These are phyloP conservation scores for Coemansia sp. DNA, from an alignment of 192 early-diverging fungal species.

Conservation along the genomic window DNA sequence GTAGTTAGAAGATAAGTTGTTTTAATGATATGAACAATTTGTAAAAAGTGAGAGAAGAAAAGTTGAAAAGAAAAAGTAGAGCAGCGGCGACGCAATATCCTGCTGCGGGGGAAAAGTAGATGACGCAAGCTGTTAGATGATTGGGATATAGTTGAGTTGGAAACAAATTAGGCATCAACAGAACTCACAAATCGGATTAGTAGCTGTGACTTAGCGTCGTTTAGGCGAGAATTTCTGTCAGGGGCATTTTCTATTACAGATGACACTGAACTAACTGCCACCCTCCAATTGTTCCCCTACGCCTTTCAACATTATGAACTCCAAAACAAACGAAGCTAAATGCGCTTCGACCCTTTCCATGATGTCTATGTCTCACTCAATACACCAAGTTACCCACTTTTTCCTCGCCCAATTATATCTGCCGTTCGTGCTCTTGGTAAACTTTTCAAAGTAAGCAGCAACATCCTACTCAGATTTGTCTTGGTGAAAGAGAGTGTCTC, in stretches of 20 bases:
- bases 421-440: neutral
- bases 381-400: neutral
- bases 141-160: too few species aligned
- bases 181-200: too few species aligned
- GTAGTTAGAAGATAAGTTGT: too few species aligned
- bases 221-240: too few species aligned
- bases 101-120: too few species aligned
- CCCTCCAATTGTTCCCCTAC: neutral
- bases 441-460: neutral
- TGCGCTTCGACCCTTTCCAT: neutral
- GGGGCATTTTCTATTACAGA: slow-evolving; percentile 8
- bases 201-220: too few species aligned
- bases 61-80: too few species aligned
- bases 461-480: neutral
- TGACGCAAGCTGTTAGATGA: too few species aligned
- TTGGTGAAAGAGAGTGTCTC: neutral
- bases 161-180: too few species aligned
- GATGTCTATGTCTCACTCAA: neutral
- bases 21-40: too few species aligned
- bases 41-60: too few species aligned
- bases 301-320: neutral
- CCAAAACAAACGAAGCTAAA: neutral
- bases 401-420: neutral
- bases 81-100: too few species aligned
- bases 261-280: slow-evolving; percentile 8